Conservation (phyloP, 2,329 filamentous ascomycete genomes). For the Nigrospora oryzae region DNA sequence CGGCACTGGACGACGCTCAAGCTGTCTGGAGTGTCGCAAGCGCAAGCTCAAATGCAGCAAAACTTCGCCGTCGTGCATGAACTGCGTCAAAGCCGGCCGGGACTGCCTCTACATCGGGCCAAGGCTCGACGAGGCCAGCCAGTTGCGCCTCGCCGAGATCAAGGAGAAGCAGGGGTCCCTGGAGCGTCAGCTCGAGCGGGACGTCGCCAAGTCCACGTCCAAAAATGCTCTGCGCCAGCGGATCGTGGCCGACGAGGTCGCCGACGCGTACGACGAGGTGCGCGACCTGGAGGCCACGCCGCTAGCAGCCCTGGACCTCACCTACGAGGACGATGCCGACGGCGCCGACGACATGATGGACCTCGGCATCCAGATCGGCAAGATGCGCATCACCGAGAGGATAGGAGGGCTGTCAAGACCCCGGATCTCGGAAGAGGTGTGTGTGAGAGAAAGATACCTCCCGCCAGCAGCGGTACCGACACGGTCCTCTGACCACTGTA, state of each 20-base stretch:
- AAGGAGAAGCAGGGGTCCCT: slow-evolving; percentile 71
- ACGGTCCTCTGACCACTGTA: slow-evolving; percentile 2
- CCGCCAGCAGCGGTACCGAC: neutral
- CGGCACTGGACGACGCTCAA: neutral
- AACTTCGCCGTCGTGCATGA: slow-evolving; percentile 56
- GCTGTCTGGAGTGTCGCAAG: slow-evolving; percentile 45
- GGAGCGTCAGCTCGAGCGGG: slow-evolving; percentile 60
- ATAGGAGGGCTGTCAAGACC: slow-evolving; percentile 67
- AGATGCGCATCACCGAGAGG: slow-evolving; percentile 64
- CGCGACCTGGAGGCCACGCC: slow-evolving; percentile 53
- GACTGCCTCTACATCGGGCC: slow-evolving; percentile 58
- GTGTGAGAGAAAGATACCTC: neutral
- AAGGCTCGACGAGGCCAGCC: slow-evolving; percentile 59
- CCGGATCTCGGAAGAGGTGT: slow-evolving; percentile 61
- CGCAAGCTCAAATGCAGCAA: slow-evolving; percentile 77
- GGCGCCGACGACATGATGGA: slow-evolving; percentile 56
- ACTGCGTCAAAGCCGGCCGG: slow-evolving; percentile 47
- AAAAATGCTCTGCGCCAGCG: slow-evolving; percentile 23
- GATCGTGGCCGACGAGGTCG: slow-evolving; percentile 40
- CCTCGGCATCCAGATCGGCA: slow-evolving; percentile 62
- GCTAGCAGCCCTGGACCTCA: slow-evolving; percentile 55
- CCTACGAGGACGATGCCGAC: slow-evolving; percentile 58
- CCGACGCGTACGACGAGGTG: slow-evolving; percentile 52
- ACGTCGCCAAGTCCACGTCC: slow-evolving; percentile 44
- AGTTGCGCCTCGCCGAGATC: slow-evolving; percentile 64